Evolutionary conservation across 176 grass and related monocot genomes (phyloP), one percentile per base, ranked within the genome.

Genomic region (Olyra latifolia): DNA sequence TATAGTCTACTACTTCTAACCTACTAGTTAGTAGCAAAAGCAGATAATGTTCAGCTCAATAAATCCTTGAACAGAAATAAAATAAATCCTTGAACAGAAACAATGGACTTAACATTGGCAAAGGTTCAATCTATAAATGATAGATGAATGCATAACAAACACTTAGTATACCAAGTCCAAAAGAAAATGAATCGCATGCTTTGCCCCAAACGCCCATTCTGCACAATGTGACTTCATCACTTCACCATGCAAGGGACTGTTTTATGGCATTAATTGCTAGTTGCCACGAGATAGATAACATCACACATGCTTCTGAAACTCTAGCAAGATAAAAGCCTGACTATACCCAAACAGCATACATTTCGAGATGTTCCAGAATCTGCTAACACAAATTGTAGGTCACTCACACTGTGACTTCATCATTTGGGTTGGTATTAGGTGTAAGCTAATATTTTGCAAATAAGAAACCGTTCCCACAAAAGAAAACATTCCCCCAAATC

Each of bases 391-490:
- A 35, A 28, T 46, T 60, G 10, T 56, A 68, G 30, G 13, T 23
- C 15, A 23, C 9, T 41, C 10, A 14, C 30, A 24, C 14, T 29
- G 62, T 55, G 22, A 24, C 63, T 68, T 55, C 0, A 22, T 10
- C 77, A 67, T 55, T 66, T 68, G 32, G 30, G 9, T 30, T 41
- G 43, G 46, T 52, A n/a, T 54, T 73, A 50, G 47, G 47, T 40
- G n/a, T 55, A 30, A 66, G 67, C 62, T 28, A 67, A 78, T 54
- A 79, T 79, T 20, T 24, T 79, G 61, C 46, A 68, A 27, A 68
- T 38, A 80, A 52, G 62, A 66, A 30, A 67, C 12, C 30, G 0
- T 29, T 12, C 22, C 4, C 12, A 22, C 61, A 29, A 76, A 17
- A 15, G 44, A 60, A 5, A 7, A 61, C 12, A 75, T 35, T 10